phyloP scores from a whole-genome alignment of 495 filamentous ascomycete species.

The Haplographium delicatum region DNA sequence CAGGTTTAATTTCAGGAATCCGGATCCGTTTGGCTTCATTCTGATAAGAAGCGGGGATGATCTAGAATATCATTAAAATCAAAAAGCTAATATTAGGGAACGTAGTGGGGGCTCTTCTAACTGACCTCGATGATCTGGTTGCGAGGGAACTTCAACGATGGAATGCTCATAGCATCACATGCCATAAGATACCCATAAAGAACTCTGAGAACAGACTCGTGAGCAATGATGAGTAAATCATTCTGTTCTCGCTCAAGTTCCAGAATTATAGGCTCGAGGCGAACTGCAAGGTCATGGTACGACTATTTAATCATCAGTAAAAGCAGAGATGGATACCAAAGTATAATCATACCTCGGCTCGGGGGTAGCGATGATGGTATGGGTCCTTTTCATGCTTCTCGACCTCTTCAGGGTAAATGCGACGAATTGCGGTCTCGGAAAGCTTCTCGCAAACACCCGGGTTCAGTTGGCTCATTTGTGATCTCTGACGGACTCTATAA shows the following conservation, averaged over 20 bases:
- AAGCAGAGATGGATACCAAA: slow-evolving; percentile 2
- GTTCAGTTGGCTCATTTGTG: slow-evolving; percentile 95
- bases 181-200: slow-evolving; percentile 98
- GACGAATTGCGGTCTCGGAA: slow-evolving; percentile 69
- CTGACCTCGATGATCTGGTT: slow-evolving; percentile 91
- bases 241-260: slow-evolving; percentile 97
- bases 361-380: slow-evolving; percentile 94
- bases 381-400: slow-evolving; percentile 90
- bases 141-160: slow-evolving; percentile 86
- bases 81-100: not conserved
- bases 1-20: slow-evolving; percentile 58
- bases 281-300: slow-evolving; percentile 96
- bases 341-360: slow-evolving; percentile 68
- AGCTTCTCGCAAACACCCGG: slow-evolving; percentile 94
- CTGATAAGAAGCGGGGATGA: slow-evolving; percentile 95
- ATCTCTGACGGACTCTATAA: slow-evolving; percentile 81
- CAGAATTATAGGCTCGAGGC: slow-evolving; percentile 97
- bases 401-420: slow-evolving; percentile 82
- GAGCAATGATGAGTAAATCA: slow-evolving; percentile 94
- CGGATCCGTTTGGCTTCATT: slow-evolving; percentile 87
- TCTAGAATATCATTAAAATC: slow-evolving; percentile 38
- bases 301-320: slow-evolving; percentile 49
- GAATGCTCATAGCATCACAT: slow-evolving; percentile 94
- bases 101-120: not conserved
- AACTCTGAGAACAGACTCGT: slow-evolving; percentile 93